A percentile compares a stretch with the other conserved stretches of the same genome.
These are phyloP conservation scores for Anthracocystis walkeri DNA, from an alignment of 1,284 basidiomycete species.

Conservation along the genomic window DNA sequence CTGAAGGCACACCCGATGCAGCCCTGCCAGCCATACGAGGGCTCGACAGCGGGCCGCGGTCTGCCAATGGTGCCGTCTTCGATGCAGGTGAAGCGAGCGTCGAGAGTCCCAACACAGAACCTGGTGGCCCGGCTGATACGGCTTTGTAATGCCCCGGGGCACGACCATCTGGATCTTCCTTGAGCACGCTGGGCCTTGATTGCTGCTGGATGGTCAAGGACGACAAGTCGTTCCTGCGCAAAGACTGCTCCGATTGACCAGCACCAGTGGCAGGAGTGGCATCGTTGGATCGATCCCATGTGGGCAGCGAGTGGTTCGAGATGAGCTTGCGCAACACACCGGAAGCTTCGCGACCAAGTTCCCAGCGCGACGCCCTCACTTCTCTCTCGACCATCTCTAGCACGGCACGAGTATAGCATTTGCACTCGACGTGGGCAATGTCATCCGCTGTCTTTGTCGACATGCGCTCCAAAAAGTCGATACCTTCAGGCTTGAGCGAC, in stretches of 20 bases:
- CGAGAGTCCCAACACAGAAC: slow-evolving; percentile 9
- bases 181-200: slow-evolving; percentile 15
- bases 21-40: slow-evolving; percentile 6
- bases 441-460: slow-evolving; percentile 49
- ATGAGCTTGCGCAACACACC: slow-evolving; percentile 58
- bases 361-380: slow-evolving; percentile 55
- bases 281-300: slow-evolving; percentile 24
- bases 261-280: neutral
- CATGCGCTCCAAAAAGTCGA: slow-evolving; percentile 50
- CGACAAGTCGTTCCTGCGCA: slow-evolving; percentile 20
- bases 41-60: slow-evolving; percentile 6
- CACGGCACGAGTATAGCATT: slow-evolving; percentile 48
- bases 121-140: neutral
- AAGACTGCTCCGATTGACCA: neutral
- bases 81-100: slow-evolving; percentile 14
- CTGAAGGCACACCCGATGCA: neutral
- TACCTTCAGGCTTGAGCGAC: slow-evolving; percentile 38
- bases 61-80: neutral
- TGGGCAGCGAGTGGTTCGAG: slow-evolving; percentile 39
- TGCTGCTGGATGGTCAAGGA: slow-evolving; percentile 25
- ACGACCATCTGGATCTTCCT: slow-evolving; percentile 28
- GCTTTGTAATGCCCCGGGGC: neutral
- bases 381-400: slow-evolving; percentile 56
- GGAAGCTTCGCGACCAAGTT: slow-evolving; percentile 55
- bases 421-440: slow-evolving; percentile 45